Conservation (phyloP, 108 stramenopile species). For the Cyclotella atomus region DNA sequence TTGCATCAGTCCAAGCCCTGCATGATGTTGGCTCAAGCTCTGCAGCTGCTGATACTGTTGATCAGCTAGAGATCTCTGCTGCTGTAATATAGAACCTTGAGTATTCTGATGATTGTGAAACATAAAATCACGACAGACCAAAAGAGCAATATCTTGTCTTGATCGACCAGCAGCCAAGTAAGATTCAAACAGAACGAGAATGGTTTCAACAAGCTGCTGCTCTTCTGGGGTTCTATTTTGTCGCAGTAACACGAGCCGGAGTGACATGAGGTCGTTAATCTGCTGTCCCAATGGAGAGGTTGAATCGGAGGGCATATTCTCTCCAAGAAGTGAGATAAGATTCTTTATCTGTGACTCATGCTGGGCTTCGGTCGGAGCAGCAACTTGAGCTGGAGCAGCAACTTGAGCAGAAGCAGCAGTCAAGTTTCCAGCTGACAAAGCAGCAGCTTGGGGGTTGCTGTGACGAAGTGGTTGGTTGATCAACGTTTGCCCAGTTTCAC, state of each 20-base stretch:
- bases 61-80: not conserved
- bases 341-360: constrained; percentile 23
- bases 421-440: not conserved
- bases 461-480: not conserved
- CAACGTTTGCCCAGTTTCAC: not conserved
- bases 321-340: constrained; percentile 63
- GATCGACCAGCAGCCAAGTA: constrained; percentile 73
- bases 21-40: not conserved
- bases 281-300: constrained; percentile 64
- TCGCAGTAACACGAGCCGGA: constrained; percentile 70
- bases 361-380: not conserved
- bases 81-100: not conserved
- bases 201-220: constrained; percentile 69
- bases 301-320: constrained; percentile 83
- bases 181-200: constrained; percentile 79
- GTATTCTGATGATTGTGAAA: constrained; percentile 31
- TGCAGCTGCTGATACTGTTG: constrained; percentile 4
- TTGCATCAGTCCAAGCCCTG: not conserved
- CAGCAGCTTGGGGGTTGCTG: not conserved
- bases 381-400: not conserved
- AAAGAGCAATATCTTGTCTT: constrained; percentile 74
- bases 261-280: constrained; percentile 79
- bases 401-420: not conserved
- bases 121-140: constrained; percentile 75
- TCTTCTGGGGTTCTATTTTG: constrained; percentile 66